These are phyloP conservation scores for Ilex paraguariensis DNA, from an alignment of 305 asterid species.

Conservation along the genomic window DNA sequence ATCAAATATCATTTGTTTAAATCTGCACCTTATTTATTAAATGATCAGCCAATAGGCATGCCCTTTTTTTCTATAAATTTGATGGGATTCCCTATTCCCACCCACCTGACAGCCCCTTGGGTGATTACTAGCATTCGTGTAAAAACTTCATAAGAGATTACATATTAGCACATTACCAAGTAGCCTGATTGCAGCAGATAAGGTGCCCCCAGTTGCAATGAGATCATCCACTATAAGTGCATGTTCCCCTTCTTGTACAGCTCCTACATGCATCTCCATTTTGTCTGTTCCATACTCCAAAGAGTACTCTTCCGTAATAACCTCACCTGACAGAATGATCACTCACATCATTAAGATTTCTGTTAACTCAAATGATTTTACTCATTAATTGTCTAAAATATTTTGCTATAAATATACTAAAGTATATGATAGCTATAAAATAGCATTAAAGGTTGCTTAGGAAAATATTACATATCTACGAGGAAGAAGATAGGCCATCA, in stretches of 20 bases:
- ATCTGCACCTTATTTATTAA: too few relatives aligned
- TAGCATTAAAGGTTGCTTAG: too few relatives aligned
- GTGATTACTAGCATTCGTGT: neutral
- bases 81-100: neutral
- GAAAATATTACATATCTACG: too few relatives aligned
- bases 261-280: slow-evolving; percentile 99
- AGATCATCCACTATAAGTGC: slow-evolving; percentile 86
- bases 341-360: neutral
- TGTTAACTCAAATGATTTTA: too few relatives aligned
- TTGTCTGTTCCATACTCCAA: slow-evolving; percentile 89
- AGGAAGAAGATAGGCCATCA: too few relatives aligned
- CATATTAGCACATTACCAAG: slow-evolving; percentile 44
- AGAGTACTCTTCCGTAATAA: slow-evolving; percentile 89
- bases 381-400: too few relatives aligned
- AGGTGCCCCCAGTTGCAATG: slow-evolving; percentile 95
- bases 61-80: neutral
- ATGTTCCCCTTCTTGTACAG: slow-evolving; percentile 79
- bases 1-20: too few relatives aligned
- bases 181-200: slow-evolving; percentile 74
- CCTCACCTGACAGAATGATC: slow-evolving; percentile 53
- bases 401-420: too few relatives aligned
- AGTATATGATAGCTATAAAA: too few relatives aligned
- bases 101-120: neutral
- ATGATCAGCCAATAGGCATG: too few relatives aligned
- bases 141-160: neutral